Evolutionary conservation across 345 rosid genomes (phyloP), one percentile per base, ranked within the genome.

Genomic region (Erysimum cheiranthoides): DNA sequence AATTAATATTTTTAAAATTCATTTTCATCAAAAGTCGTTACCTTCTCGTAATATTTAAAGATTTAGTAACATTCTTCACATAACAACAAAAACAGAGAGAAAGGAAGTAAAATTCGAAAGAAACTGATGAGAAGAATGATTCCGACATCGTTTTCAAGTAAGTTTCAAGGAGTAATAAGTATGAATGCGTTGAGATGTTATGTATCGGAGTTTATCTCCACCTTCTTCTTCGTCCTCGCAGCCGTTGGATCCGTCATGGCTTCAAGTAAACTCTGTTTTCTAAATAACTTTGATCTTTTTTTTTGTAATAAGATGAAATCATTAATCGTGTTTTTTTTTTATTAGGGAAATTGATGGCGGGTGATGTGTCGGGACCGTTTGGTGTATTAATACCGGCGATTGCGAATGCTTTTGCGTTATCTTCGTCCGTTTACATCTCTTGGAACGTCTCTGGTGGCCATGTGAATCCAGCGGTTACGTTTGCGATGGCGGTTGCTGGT

Each of bases 391-490:
- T 66, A 3, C 88, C 86, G 6, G 99, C 97, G 0, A 31, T 90
- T 14, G 93, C 96, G 1, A 90, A 83, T 43, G 84, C 92, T 3
- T 83, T 90, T 79, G 93, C 93, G 1, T 78, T 95, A 27, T 84
- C 99, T 0, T 83, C 92, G 2, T 81, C 91, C 0, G 85, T 95
- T 31, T 88, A 85, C 62, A 82, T 89, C 14, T 85, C 97, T 0
- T 81, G 83, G 59, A 88, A 75, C 56, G 77, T 86, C 17, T 95
- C 97, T 3, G 97, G 96, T 1, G 97, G 97, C 3, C 99, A 92
- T 57, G 90, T 92, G 61, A 95, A 92, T 69, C 99, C 99, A 3
- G 96, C 98, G 4, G 98, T 95, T 66, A 95, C 98, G 1, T 90
- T 92, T 49, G 88, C 75, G 0, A 87, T 84, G 94, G 99, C 90